Evolutionary conservation across 1,139 yeast species (phyloP).

Genomic region (Candida mesenterica): DNA sequence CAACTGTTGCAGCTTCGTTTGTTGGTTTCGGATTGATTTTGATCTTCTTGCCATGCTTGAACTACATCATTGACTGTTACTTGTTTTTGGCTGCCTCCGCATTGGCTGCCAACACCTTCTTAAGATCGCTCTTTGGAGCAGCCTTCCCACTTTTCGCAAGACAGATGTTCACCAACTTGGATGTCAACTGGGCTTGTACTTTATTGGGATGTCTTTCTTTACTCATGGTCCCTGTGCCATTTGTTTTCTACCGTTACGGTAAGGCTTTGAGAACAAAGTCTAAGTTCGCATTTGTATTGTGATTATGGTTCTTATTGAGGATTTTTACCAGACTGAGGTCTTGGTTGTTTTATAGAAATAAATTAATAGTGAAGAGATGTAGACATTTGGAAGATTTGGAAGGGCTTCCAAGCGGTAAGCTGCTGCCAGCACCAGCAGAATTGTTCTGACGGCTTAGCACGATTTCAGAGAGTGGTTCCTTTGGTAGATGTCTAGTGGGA

Average conservation of each 20-base stretch:
- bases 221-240: slow-evolving; percentile 70
- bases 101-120: slow-evolving; percentile 80
- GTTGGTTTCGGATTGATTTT: slow-evolving; percentile 75
- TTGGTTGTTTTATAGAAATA: too few relatives aligned
- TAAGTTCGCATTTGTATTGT: slow-evolving; percentile 55
- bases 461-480: too few relatives aligned
- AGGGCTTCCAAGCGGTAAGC: too few relatives aligned
- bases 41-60: slow-evolving; percentile 74
- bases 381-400: too few relatives aligned
- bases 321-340: too few relatives aligned
- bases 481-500: too few relatives aligned
- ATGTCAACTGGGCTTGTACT: slow-evolving; percentile 81
- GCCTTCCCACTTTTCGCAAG: slow-evolving; percentile 51
- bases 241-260: slow-evolving; percentile 67
- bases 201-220: slow-evolving; percentile 68
- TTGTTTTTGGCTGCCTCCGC: slow-evolving; percentile 85
- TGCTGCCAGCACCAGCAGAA: too few relatives aligned
- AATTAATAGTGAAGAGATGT: too few relatives aligned
- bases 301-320: too few relatives aligned
- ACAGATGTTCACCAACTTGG: slow-evolving; percentile 72
- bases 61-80: slow-evolving; percentile 79
- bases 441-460: too few relatives aligned
- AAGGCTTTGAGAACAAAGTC: slow-evolving; percentile 57
- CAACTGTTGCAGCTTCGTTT: slow-evolving; percentile 68
- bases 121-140: slow-evolving; percentile 61